Base-by-base conservation (phyloP, 2,329 filamentous ascomycete species). In the Ophiostoma ulmi region DNA sequence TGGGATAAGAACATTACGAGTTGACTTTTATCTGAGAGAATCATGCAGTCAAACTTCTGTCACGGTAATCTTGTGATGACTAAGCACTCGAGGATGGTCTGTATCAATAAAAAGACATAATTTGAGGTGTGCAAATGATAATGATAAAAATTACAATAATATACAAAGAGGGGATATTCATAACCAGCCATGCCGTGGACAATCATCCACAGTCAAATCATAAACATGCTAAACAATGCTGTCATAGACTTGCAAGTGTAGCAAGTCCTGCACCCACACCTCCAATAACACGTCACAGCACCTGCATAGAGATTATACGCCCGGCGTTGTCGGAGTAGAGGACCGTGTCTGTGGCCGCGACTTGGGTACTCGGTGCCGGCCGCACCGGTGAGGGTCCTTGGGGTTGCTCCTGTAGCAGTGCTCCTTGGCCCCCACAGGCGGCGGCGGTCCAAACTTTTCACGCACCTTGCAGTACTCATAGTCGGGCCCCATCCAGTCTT, bases 331-430 rank as follows among this genome's bases (percentile, higher is more conserved):
- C n/a, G 26, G 10, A 6, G 13, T 35, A n/a, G 11, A 63, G 35
- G 22, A 2, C 68, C 73, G n/a, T 3, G 73, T 69, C 58, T 64
- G 14, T 10, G 74, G 73, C 72, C 74, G 75, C 22, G 74, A 73
- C 72, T 76, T 78, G 74, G 75, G 79, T 26, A 77, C 76, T 66
- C 79, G 78, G 74, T 89, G 87, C 31, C 87, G 81, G 10, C 87
- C 87, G 75, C 87, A 90, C 36, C 85, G 82, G 71, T 82, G 80
- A 36, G 84, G 83, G 74, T 89, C 85, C 75, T 84, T 85, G 20
- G 87, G 87, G 68, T 85, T 88, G 76, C 84, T 86, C 77, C 86
- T 84, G 76, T 84, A 87, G 79, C 87, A 90, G 70, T 83, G 84
- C 35, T 80, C 76, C 76, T 81, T 83, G 7, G 84, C 82, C 2